Evolutionary conservation across 208 protist species (phyloP), one percentile per base, ranked within the genome.

Genomic region (Trypanosomatidae sp.): DNA sequence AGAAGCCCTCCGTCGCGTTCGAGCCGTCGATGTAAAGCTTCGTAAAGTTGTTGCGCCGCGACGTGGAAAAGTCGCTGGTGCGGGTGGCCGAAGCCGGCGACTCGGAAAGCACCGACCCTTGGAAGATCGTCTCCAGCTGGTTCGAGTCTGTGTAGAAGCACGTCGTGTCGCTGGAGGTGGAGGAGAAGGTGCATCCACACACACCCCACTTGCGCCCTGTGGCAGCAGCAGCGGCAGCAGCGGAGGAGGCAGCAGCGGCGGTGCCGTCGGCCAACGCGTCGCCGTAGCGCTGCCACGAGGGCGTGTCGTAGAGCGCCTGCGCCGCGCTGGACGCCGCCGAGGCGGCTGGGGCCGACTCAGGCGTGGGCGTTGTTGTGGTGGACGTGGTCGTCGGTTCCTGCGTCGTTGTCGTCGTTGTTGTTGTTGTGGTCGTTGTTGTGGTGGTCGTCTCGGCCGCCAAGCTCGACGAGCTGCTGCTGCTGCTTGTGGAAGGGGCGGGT

Each of bases 71-170:
- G n/a, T 67, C 46, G 10, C 41, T 5, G 19, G 58, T 78, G n/a
- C 59, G 15, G 15, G 52, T 66, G 2, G 12, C 47, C 12, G 55
- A 53, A 1, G 19, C 43, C 8, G 52, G 39, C 17, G 78, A 53
- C 9, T 69, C 55, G 47, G 58, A 68, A 49, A 68, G 58, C 10
- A 69, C 58, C 19, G 74, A 39, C 28, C 76, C 79, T 3, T 70
- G 15, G 64, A 89, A 89, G 66, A 77, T 50, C 3, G 62, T 82
- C 50, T 86, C 81, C 9, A 72, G 22, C 36, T 69, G 56, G 25
- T 74, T 67, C 19, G 69, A 73, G 71, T 71, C 49, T 1, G 81
- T 84, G 66, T 84, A 84, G 75, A 84, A 89, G 73, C 81, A 89
- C 53, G 64, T 80, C 15, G 30, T 79, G 22, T 66, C 46, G 13